Evolutionary conservation across 1,284 basidiomycete genomes (phyloP).

Genomic region (Heterobasidion irregulare): DNA sequence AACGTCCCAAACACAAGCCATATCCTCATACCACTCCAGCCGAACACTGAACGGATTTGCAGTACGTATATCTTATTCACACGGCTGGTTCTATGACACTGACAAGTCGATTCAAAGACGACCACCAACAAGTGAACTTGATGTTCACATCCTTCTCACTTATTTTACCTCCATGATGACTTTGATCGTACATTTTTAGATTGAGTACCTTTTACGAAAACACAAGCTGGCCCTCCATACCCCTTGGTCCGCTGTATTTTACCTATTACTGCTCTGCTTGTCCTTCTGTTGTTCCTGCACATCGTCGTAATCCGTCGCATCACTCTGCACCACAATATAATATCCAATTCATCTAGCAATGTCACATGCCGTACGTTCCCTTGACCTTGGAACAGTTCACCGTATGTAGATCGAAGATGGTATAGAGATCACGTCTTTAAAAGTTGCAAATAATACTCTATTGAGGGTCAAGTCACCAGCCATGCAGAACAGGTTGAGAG

Average conservation of each 20-base stretch:
- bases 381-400: neutral
- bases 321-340: conserved; percentile 1
- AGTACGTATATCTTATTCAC: conserved; percentile 12
- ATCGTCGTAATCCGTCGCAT: conserved; percentile 1
- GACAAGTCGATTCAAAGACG: conserved; percentile 6
- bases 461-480: too few species aligned
- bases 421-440: too few species aligned
- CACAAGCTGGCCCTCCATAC: conserved; percentile 25
- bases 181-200: conserved; percentile 13
- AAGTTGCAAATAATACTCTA: too few species aligned
- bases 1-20: conserved; percentile 29
- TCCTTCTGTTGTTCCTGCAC: conserved; percentile 12
- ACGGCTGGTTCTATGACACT: neutral
- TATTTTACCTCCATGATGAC: conserved; percentile 9
- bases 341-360: conserved; percentile 1
- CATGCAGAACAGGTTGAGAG: too few species aligned
- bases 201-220: conserved; percentile 13
- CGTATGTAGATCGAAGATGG: too few species aligned
- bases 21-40: conserved; percentile 33
- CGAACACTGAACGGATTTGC: conserved; percentile 28
- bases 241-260: conserved; percentile 34
- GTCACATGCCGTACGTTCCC: neutral
- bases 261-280: conserved; percentile 14
- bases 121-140: conserved; percentile 12
- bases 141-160: conserved; percentile 9